Percentiles rank a stretch among this genome's conserved stretches.
Evolutionary conservation across 345 rosid species (phyloP).

Genomic region (Eucalyptus brandiana): DNA sequence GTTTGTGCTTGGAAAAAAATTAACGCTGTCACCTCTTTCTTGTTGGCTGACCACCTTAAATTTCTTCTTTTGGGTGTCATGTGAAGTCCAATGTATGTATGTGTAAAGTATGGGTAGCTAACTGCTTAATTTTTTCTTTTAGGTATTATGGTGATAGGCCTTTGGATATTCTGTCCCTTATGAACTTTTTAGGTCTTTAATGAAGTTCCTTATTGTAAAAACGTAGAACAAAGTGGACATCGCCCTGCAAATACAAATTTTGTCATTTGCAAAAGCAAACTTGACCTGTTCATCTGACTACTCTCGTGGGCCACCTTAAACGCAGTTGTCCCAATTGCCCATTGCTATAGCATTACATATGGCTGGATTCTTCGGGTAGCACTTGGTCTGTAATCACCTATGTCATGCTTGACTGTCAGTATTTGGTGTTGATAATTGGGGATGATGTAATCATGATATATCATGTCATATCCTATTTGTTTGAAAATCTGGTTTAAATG

Average conservation of each 20-base stretch:
- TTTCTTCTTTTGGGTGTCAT: background rate
- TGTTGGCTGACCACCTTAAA: background rate
- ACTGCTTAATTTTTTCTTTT: background rate
- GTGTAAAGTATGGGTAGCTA: background rate
- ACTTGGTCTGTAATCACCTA: background rate
- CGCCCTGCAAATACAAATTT: background rate
- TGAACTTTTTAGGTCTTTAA: background rate
- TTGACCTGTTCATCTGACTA: background rate
- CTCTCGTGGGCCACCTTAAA: background rate
- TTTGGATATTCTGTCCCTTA: background rate
- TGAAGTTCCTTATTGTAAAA: background rate
- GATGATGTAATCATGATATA: background rate
- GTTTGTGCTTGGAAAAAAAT: background rate
- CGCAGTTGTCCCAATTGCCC: background rate
- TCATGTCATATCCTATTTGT: background rate
- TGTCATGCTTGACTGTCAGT: background rate
- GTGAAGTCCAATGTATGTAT: background rate
- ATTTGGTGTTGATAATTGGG: background rate
- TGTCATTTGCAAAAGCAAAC: background rate
- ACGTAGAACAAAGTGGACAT: background rate
- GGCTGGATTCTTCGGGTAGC: background rate
- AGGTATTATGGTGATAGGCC: background rate
- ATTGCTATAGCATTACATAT: background rate
- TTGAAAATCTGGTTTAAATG: background rate
- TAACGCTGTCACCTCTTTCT: background rate